Conservation (phyloP, 2,329 filamentous ascomycete genomes). For the Talaromyces sp. region DNA sequence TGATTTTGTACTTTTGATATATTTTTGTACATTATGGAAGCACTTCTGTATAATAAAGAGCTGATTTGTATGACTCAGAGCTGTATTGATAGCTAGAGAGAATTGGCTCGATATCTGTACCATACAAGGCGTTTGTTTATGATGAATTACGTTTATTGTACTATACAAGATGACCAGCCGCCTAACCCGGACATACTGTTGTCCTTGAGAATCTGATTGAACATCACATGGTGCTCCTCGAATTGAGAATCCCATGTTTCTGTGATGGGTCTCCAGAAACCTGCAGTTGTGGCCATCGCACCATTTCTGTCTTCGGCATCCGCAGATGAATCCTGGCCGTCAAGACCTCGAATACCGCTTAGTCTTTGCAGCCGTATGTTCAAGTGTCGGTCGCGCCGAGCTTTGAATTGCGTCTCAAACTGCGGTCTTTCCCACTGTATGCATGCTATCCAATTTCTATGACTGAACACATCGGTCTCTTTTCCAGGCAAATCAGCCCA, state of each 20-base stretch:
- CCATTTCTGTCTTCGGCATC: not conserved
- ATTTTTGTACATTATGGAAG: too few species aligned
- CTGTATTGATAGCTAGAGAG: too few species aligned
- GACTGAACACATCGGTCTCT: too few species aligned
- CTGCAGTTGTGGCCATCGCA: not conserved
- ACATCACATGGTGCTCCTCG: not conserved
- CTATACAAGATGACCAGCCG: not conserved
- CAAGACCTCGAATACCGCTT: not conserved
- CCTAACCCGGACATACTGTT: not conserved
- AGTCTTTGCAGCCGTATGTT: not conserved
- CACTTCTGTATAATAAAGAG: too few species aligned
- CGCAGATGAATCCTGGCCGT: not conserved
- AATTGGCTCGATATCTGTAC: not conserved
- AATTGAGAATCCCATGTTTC: not conserved
- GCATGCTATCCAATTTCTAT: not conserved
- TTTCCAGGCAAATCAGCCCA: not conserved
- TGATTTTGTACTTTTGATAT: too few species aligned
- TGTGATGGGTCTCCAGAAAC: not conserved
- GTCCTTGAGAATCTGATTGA: not conserved
- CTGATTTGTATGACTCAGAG: too few species aligned
- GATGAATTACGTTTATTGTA: not conserved
- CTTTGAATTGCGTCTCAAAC: not conserved
- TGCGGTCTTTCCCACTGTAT: not conserved
- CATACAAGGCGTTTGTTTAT: not conserved
- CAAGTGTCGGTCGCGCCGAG: not conserved